phyloP scores from a whole-genome alignment of 495 filamentous ascomycete species.

The Aspergillus kassunensis region DNA sequence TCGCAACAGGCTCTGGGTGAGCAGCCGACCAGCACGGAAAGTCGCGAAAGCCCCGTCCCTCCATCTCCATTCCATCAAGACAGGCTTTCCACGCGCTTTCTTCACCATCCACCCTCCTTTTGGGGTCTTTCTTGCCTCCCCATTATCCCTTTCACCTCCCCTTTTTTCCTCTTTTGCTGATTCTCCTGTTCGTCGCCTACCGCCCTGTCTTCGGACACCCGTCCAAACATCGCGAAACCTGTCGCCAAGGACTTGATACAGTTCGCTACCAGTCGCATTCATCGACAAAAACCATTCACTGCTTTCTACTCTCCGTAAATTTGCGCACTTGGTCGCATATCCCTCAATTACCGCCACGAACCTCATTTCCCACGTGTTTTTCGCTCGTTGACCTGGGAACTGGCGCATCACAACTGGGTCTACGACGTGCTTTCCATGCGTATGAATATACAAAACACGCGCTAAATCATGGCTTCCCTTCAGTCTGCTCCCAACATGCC shows the following conservation, averaged over 20 bases:
- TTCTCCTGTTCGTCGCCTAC: conserved; percentile 27
- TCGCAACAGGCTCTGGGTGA: conserved; percentile 37
- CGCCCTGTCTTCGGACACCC: conserved; percentile 21
- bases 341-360: conserved; percentile 14
- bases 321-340: conserved; percentile 16
- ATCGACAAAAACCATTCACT: conserved; percentile 17
- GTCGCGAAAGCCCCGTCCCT: conserved; percentile 45
- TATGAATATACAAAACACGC: conserved; percentile 35
- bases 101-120: conserved; percentile 27
- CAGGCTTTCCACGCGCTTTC: conserved; percentile 33
- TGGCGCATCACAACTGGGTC: conserved; percentile 20
- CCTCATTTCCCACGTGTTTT: conserved; percentile 21
- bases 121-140: conserved; percentile 22
- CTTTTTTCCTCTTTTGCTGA: conserved; percentile 26
- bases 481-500: conserved; percentile 65
- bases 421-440: conserved; percentile 18
- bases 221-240: conserved; percentile 35
- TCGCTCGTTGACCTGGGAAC: conserved; percentile 4
- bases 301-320: conserved; percentile 9
- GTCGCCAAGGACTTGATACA: conserved; percentile 35
- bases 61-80: conserved; percentile 47
- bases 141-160: conserved; percentile 19
- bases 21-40: conserved; percentile 38
- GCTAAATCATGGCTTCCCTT: conserved; percentile 68
- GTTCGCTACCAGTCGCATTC: conserved; percentile 27